Base-by-base conservation (phyloP, 2,329 filamentous ascomycete genomes). In the Pseudocercospora cruenta region DNA sequence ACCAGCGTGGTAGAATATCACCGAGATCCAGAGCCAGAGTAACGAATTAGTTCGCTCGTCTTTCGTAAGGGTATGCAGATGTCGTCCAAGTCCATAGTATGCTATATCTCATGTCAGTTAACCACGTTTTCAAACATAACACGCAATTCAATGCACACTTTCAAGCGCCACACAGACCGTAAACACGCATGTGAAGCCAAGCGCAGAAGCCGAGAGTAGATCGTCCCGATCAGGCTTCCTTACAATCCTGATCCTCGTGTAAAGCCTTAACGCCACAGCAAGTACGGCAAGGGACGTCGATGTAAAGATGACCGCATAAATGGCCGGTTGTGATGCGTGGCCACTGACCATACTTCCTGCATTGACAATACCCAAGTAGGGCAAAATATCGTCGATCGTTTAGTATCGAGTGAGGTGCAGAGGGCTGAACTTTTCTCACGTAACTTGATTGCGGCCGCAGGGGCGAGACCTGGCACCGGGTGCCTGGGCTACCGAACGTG, bases 201-300 rank as follows among this genome's bases (percentile, higher is more conserved):
- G 54, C 10, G 54, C 22, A 3, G 19, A 28, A 1, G 54, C 54
- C 10, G 54, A 57, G n/a, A 57, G 54, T 12, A 57, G 54, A 28
- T 57, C 54, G 31, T 57, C 54, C 54, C 54, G 19, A 21, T 31
- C 54, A 14, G 54, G 54, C 3, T 57, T 57, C 9, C 31, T 57
- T 4, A 57, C 54, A 26, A 57, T 28, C n/a, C 54, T 57, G 10
- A 57, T 21, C 22, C 54, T 22, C 33, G 62, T 64, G 54, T 45
- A 64, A 19, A 64, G 33, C 10, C 62, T 19, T 28, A 64, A 8
- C 9, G 57, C 22, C 14, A 53, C 47, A 57, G 59, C 59, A 22
- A 61, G 28, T 14, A 54, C 54, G 14, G 59, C 45, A 5, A 61
- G 43, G 4, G n/a, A 21, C n/a, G 59, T 61, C 10, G 49, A 51